phyloP scores from a whole-genome alignment of 2,329 filamentous ascomycete species.

The Thielaviopsis ethacetica region DNA sequence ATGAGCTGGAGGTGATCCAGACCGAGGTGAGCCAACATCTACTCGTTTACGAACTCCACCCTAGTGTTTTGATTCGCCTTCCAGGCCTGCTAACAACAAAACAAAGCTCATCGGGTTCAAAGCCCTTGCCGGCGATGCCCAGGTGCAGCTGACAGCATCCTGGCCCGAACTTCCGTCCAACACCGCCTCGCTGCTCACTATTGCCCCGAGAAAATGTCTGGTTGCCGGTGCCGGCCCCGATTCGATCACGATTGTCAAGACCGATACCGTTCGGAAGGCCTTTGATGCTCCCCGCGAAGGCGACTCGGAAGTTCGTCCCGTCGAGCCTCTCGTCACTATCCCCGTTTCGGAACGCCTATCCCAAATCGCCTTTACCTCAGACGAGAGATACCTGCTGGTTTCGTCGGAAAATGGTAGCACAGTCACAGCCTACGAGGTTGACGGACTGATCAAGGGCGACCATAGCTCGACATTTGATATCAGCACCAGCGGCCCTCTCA shows the following conservation, averaged over 20 bases:
- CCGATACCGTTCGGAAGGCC: constrained; percentile 60
- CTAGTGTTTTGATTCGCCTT: constrained; percentile 3
- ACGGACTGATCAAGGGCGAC: constrained; percentile 47
- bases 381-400: constrained; percentile 69
- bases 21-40: constrained; percentile 46
- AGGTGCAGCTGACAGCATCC: constrained; percentile 60
- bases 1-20: constrained; percentile 59
- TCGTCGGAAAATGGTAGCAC: constrained; percentile 70
- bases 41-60: background rate
- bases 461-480: constrained; percentile 59
- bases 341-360: constrained; percentile 61
- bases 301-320: constrained; percentile 50
- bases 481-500: constrained; percentile 57
- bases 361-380: constrained; percentile 80
- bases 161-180: constrained; percentile 65
- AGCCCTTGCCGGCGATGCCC: constrained; percentile 62
- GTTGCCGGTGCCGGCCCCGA: constrained; percentile 80
- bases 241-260: constrained; percentile 57
- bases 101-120: constrained; percentile 60
- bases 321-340: constrained; percentile 58
- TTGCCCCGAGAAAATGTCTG: constrained; percentile 65
- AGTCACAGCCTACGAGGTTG: constrained; percentile 66
- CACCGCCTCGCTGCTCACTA: constrained; percentile 66
- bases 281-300: constrained; percentile 45
- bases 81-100: constrained; percentile 1